Evolutionary conservation across 2,329 filamentous ascomycete species (phyloP), one percentile per base, ranked within the genome.

Genomic region (Alternaria sp.): DNA sequence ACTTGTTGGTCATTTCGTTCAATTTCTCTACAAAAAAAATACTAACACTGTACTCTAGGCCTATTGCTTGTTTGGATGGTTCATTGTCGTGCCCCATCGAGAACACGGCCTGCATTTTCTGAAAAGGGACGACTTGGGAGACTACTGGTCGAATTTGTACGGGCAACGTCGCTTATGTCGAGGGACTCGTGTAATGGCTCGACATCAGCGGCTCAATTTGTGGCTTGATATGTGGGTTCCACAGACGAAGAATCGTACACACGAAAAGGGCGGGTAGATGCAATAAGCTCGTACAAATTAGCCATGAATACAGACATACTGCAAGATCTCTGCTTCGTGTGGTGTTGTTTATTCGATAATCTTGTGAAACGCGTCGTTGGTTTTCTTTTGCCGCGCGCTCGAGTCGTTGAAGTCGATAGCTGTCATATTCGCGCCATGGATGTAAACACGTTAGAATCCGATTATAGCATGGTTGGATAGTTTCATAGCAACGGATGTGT

Each of bases 251-350:
- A 33, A 48, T 41, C 34, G 42, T 4, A 56, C 21, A 9, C 40
- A 39, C 29, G 8, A 37, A 0, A 17, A 13, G 17, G 9, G 26
- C 1, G 26, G 2, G 23, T 52, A 29, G n/a, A 9, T 8, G 4
- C 1, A 13, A 14, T 3, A 23, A 5, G 8, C 3, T 5, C 4
- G n/a, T 23, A 17, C 17, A 17, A 17, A 17, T 17, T 17, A 17
- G 17, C 17, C 17, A 17, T 17, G 17, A 17, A 17, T 17, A 17
- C 66, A 68, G 5, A 69, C 58, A 58, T 72, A 70, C 48, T 68
- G 62, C 8, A 69, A 44, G 9, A 72, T 67, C 7, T 64, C 62
- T 0, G 69, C 68, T 48, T 72, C 68, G 13, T 72, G 49, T 3
- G 61, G 52, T 10, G 51, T 51, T 0, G 70, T 66, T 51, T 56